Base-by-base conservation (phyloP, 345 rosid genomes). In the Fremontodendron californicum region DNA sequence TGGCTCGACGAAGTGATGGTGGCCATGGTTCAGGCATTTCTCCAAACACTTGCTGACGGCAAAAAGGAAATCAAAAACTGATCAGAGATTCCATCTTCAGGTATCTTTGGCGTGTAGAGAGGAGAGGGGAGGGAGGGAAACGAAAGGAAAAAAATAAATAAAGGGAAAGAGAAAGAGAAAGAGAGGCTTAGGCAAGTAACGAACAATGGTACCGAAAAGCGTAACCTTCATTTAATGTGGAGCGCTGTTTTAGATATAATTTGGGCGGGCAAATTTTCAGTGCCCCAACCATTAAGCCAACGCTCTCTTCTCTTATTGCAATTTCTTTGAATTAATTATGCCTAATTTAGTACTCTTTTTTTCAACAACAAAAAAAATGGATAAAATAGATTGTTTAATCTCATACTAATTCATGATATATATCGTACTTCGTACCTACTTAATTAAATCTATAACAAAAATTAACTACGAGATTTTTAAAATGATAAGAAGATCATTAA, bases 21-120 rank as follows among this genome's bases (percentile, higher is more conserved):
- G 48, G 81, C 86, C 99, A 95, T 95, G 80, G 86, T 82, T 90
- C 90, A 86, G 89, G 99, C 99, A 95, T 95, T 91, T 95, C 97
- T 88, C 82, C 92, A 81, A 91, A 84, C 92, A 83, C 67, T 52
- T 78, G 11, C 80, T 49, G 81, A 55, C 55, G 54, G 65, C 73
- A 54, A 31, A 25, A 45, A 39, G 46, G 1, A 45, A 49, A 19
- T 2, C 12, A 35, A 57, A 78, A 80, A 62, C 52, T 52, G 6
- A 49, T 49, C 7, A 73, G 6, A 6, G 46, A 37, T 52, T 52
- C 43, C n/a, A 52, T 3, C 33, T 52, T 51, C 29, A 11, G 12
- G 46, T 33, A 49, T 7, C 2, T 48, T 27, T 15, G 74, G 42
- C 57, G 58, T 46, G 39, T 29, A 49, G 25, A 51, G 42, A 12